Evolutionary conservation across 1,139 yeast species (phyloP), one percentile per base, ranked within the genome.

Genomic region (Debaryomycetaceae sp.): DNA sequence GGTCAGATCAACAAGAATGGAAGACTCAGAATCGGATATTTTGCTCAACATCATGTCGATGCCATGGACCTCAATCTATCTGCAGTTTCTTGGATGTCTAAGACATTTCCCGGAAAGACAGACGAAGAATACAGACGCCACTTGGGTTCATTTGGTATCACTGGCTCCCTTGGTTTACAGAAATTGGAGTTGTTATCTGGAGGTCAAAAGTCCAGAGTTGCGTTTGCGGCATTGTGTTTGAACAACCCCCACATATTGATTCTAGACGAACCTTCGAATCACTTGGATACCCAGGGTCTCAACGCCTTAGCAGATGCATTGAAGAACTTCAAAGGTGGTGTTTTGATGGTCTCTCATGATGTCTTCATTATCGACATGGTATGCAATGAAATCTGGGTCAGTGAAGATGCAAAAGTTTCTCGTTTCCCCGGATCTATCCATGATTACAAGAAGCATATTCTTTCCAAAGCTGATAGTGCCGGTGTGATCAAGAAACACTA

Each of bases 11-110:
- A 87, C 24, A 78, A 81, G 49, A 91, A 92, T 56, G 86, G 95
- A 32, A 78, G 98, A 53, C 70, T 92, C 51, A 79, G 98, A 65
- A 85, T 92, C 38, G 98, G 96, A 15, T 94, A 94, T 65, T 92
- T 92, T 70, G 98, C 99, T n/a, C 99, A 92, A 69, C 98, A 92
- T 61, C 98, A 92, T 58, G 95, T 92, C 49, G 99, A 92, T 57
- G 85, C 92, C n/a, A 87, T 92, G 96, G 98, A 92, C 57, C 70
- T 91, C 52, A 73, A 66, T n/a, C 68, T 81, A 37, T 85, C 89
- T 42, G 97, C 98, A 0, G 97, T 92, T 6, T 83, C 85, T 41
- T 92, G 98, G 97, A 80, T 92, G 89, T 84, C 96, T 6, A 74
- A 78, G 47, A 78, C 86, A 5, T 88, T 75, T 71, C 98, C 98